Percentiles rank a stretch among this genome's conserved stretches.
These are phyloP conservation scores for Dryadomyces quercivorus DNA, from an alignment of 2,329 filamentous ascomycete genomes.

Conservation along the genomic window DNA sequence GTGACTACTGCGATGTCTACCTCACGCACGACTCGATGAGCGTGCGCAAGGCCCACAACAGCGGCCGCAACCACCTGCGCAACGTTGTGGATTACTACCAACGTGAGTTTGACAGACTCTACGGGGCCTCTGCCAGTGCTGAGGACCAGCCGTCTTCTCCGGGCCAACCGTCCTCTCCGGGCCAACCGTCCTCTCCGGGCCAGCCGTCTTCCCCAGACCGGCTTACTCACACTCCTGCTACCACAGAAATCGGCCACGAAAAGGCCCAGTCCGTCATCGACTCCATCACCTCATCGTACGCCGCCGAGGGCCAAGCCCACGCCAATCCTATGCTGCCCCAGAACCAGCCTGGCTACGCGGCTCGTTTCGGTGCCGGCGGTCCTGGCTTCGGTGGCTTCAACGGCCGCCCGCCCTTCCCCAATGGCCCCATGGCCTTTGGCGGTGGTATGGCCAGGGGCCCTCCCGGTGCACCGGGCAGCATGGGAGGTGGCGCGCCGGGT, in stretches of 20 bases:
- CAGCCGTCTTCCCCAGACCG: neutral
- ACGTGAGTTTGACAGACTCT: too few species aligned
- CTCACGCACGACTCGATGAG: slow-evolving; percentile 99
- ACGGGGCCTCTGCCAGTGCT: too few species aligned
- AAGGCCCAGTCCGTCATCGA: slow-evolving; percentile 98
- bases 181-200: neutral
- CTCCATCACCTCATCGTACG: slow-evolving; percentile 91
- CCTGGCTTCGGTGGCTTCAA: slow-evolving; percentile 19
- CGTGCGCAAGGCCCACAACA: slow-evolving; percentile 97
- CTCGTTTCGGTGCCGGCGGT: slow-evolving; percentile 20
- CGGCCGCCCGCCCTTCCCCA: slow-evolving; percentile 6
- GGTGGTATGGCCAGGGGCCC: neutral
- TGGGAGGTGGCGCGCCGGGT: slow-evolving; percentile 13
- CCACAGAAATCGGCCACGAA: slow-evolving; percentile 85
- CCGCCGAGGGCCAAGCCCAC: slow-evolving; percentile 74
- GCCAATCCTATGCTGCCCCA: slow-evolving; percentile 73
- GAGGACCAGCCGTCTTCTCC: too few species aligned
- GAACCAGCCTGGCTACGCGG: slow-evolving; percentile 44
- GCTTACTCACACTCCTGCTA: neutral
- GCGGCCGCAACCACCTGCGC: slow-evolving; percentile 86
- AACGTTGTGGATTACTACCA: slow-evolving; percentile 99
- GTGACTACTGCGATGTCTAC: slow-evolving; percentile 99
- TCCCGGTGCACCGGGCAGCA: slow-evolving; percentile 16
- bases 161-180: too few species aligned
- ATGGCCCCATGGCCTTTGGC: neutral